phyloP scores from a whole-genome alignment of 495 filamentous ascomycete species.

The Aspergillus affinis region DNA sequence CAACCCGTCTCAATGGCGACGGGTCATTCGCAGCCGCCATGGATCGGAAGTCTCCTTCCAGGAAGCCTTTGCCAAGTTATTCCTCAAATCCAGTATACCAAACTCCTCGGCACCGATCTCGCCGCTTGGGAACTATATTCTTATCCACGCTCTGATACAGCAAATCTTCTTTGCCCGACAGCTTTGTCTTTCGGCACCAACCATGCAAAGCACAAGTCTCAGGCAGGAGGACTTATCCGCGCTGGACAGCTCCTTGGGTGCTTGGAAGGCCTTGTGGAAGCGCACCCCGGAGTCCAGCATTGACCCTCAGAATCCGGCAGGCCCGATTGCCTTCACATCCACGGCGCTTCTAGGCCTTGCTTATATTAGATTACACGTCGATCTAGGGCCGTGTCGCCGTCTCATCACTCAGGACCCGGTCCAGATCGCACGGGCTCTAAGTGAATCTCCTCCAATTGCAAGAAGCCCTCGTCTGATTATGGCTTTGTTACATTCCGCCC shows the following conservation, averaged over 20 bases:
- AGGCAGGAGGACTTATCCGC: conserved; percentile 44
- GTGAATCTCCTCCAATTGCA: conserved; percentile 40
- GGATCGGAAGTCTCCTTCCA: conserved; percentile 45
- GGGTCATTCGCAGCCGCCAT: conserved; percentile 36
- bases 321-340: conserved; percentile 55
- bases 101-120: conserved; percentile 51
- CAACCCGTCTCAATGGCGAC: conserved; percentile 47
- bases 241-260: conserved; percentile 43
- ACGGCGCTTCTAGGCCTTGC: conserved; percentile 54
- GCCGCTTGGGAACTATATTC: conserved; percentile 53
- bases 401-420: conserved; percentile 49
- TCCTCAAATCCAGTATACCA: conserved; percentile 41
- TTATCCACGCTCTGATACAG: conserved; percentile 54
- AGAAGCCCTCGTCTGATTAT: conserved; percentile 50
- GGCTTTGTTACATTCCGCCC: conserved; percentile 52
- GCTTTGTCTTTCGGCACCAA: conserved; percentile 46
- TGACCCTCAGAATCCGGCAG: conserved; percentile 52
- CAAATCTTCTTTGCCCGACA: conserved; percentile 54
- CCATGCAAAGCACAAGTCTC: conserved; percentile 44
- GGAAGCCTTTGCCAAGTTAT: conserved; percentile 49
- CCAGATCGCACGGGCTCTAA: conserved; percentile 43
- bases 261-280: conserved; percentile 56
- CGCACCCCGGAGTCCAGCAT: conserved; percentile 52
- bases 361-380: conserved; percentile 52
- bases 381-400: conserved; percentile 45